Conservation (phyloP, 441 rosid species). For the Kokia cookei region DNA sequence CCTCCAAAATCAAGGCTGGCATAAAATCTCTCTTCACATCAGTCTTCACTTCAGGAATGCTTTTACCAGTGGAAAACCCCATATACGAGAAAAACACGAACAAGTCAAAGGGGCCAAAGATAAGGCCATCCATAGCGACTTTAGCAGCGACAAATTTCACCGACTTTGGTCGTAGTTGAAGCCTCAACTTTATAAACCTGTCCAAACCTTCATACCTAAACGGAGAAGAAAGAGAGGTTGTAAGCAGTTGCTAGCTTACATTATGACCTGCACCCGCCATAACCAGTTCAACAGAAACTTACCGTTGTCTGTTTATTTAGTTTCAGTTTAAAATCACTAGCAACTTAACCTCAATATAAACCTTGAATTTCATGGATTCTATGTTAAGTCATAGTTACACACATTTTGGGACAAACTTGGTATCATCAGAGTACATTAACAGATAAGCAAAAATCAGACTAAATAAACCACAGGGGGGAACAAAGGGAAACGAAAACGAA, state of each 20-base stretch:
- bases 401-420: not conserved
- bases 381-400: not conserved
- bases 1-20: slow-evolving; percentile 87
- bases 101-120: slow-evolving; percentile 86
- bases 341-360: not conserved
- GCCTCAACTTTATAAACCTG: slow-evolving; percentile 55
- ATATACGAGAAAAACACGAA: slow-evolving; percentile 83
- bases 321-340: not conserved
- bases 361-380: not conserved
- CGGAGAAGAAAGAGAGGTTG: not conserved
- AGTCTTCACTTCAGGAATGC: slow-evolving; percentile 60
- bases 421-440: not conserved
- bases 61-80: slow-evolving; percentile 84
- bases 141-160: slow-evolving; percentile 68
- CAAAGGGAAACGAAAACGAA: slow-evolving; percentile 34
- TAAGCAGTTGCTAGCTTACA: not conserved
- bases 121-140: slow-evolving; percentile 85
- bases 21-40: slow-evolving; percentile 89
- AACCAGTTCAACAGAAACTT: not conserved
- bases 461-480: not conserved
- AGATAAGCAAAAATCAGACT: not conserved
- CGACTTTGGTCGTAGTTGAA: slow-evolving; percentile 66
- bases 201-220: slow-evolving; percentile 88
- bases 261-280: not conserved
- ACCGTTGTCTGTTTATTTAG: not conserved